Evolutionary conservation across 2,329 filamentous ascomycete genomes (phyloP).

Genomic region (Neocatenulostroma microsporum): DNA sequence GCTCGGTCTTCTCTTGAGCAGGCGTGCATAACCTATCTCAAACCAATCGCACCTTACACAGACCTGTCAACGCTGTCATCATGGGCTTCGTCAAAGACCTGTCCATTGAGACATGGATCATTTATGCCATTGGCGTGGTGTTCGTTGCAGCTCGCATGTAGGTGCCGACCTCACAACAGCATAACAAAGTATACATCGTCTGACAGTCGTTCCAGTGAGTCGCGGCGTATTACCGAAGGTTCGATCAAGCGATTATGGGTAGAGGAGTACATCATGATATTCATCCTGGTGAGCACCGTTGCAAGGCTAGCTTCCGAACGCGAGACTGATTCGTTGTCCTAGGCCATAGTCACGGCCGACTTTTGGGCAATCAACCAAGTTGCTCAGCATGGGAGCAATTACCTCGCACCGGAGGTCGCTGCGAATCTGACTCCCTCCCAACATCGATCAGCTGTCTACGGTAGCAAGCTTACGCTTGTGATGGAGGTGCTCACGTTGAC

Average conservation of each 20-base stretch:
- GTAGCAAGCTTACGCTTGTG: not conserved
- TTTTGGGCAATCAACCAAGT: not conserved
- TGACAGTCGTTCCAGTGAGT: not conserved
- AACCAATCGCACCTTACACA: too few species aligned
- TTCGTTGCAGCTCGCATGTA: not conserved
- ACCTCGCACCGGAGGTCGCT: not conserved
- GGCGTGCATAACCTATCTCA: too few species aligned
- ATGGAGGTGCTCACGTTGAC: not conserved
- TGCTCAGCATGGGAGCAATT: not conserved
- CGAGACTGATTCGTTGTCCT: not conserved
- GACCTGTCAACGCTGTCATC: too few species aligned
- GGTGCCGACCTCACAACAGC: not conserved
- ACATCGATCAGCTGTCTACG: not conserved
- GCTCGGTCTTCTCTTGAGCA: too few species aligned
- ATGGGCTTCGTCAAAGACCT: not conserved
- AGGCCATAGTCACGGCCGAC: not conserved
- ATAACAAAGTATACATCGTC: not conserved
- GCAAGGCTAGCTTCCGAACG: too few species aligned
- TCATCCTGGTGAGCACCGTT: not conserved
- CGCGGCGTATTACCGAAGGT: not conserved
- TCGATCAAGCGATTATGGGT: constrained; percentile 1
- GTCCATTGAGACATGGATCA: not conserved
- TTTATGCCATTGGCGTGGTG: not conserved
- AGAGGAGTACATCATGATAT: not conserved
- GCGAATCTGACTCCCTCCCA: not conserved